Evolutionary conservation across 176 grass and related monocot genomes (phyloP).

Genomic region (Tuctoria greenei): DNA sequence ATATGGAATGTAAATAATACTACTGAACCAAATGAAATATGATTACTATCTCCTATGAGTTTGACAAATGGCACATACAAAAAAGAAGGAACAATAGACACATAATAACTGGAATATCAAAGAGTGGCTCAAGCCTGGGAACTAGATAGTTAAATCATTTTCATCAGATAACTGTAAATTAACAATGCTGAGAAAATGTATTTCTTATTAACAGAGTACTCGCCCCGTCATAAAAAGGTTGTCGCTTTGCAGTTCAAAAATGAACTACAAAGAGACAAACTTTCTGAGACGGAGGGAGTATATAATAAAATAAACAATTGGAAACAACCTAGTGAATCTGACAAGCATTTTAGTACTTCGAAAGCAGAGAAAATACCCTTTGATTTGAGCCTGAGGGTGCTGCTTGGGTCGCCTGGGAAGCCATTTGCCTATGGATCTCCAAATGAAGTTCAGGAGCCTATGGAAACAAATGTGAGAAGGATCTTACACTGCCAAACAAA

Average conservation of each 20-base stretch:
- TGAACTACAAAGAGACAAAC: too few species aligned
- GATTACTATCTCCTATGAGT: background rate
- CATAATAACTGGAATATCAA: background rate
- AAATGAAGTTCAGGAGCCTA: slow-evolving; percentile 67
- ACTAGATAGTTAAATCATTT: background rate
- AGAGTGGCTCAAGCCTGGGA: background rate
- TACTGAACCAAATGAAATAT: background rate
- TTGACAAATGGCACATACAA: background rate
- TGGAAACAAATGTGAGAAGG: slow-evolving; percentile 1
- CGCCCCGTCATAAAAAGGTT: too few species aligned
- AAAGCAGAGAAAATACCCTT: slow-evolving; percentile 48
- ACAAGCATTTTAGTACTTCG: background rate
- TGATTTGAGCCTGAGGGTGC: slow-evolving; percentile 41
- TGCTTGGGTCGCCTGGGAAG: slow-evolving; percentile 45
- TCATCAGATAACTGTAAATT: background rate
- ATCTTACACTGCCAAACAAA: background rate
- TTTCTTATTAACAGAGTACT: background rate
- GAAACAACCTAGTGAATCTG: background rate
- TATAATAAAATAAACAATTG: background rate
- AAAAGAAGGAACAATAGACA: background rate
- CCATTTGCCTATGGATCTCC: slow-evolving; percentile 71
- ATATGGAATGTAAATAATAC: background rate
- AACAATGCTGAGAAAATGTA: background rate
- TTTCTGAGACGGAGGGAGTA: too few species aligned
- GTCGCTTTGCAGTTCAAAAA: too few species aligned